These are phyloP conservation scores for Penicillium vulpinum DNA, from an alignment of 2,329 filamentous ascomycete species.

Conservation along the genomic window DNA sequence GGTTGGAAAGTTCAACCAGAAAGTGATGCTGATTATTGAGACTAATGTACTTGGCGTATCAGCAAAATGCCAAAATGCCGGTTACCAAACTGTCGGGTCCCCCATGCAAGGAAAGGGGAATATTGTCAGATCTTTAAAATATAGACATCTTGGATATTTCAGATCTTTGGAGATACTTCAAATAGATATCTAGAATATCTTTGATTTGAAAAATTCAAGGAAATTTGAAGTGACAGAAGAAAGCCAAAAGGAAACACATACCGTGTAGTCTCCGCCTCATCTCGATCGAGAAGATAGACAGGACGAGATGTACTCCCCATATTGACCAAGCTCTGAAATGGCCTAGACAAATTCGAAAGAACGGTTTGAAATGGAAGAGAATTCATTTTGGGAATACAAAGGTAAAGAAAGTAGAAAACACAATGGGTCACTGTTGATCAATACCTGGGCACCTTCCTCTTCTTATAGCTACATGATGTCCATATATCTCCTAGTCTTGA, in stretches of 20 bases:
- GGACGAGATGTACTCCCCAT: conserved; percentile 5
- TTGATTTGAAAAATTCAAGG: not conserved
- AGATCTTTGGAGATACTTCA: not conserved
- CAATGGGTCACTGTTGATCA: not conserved
- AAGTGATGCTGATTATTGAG: conserved; percentile 30
- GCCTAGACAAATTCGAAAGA: not conserved
- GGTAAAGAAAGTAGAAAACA: not conserved
- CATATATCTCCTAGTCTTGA: too few relatives aligned
- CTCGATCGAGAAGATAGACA: conserved; percentile 23
- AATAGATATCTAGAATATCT: not conserved
- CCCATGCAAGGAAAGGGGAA: too few relatives aligned
- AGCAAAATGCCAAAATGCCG: not conserved
- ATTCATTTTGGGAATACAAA: not conserved
- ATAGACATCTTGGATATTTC: not conserved
- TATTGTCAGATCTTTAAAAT: too few relatives aligned
- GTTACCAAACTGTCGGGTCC: not conserved
- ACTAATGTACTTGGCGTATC: conserved; percentile 11
- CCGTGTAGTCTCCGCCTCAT: conserved; percentile 24
- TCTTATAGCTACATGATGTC: too few relatives aligned
- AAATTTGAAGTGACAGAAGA: not conserved
- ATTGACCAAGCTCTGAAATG: not conserved
- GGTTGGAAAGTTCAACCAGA: conserved; percentile 19
- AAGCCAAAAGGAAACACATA: conserved; percentile 3
- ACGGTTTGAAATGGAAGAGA: not conserved
- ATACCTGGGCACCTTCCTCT: not conserved